Evolutionary conservation across 345 rosid species (phyloP).

Genomic region (Lumnitzera racemosa): DNA sequence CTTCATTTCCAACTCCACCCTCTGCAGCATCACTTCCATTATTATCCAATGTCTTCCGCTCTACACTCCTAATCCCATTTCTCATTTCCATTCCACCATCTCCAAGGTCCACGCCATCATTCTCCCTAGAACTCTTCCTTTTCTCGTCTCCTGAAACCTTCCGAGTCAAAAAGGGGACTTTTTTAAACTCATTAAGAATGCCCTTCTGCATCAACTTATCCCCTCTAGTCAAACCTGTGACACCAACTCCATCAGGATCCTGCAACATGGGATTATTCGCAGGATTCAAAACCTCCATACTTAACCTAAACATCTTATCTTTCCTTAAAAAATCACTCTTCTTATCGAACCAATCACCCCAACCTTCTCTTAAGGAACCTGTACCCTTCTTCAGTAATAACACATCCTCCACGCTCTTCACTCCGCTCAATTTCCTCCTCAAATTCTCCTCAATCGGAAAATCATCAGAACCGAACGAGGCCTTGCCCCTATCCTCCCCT

Average conservation of each 20-base stretch:
- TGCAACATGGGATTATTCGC: slow-evolving; percentile 77
- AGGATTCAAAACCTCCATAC: slow-evolving; percentile 73
- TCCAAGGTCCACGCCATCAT: slow-evolving; percentile 6
- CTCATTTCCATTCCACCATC: slow-evolving; percentile 7
- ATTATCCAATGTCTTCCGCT: slow-evolving; percentile 45
- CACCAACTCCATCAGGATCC: slow-evolving; percentile 83
- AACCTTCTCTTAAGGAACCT: slow-evolving; percentile 67
- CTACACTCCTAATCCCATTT: slow-evolving; percentile 36
- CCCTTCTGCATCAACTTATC: slow-evolving; percentile 65
- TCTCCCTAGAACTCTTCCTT: slow-evolving; percentile 9
- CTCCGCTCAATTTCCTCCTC: slow-evolving; percentile 60
- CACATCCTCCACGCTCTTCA: slow-evolving; percentile 60
- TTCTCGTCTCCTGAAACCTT: slow-evolving; percentile 31
- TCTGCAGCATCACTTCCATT: slow-evolving; percentile 9
- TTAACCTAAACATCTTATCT: slow-evolving; percentile 79
- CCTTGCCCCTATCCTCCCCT: slow-evolving; percentile 24
- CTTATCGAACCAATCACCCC: slow-evolving; percentile 98
- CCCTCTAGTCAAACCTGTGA: slow-evolving; percentile 64
- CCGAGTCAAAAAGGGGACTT: slow-evolving; percentile 52
- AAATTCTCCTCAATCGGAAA: slow-evolving; percentile 65
- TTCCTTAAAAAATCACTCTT: slow-evolving; percentile 79
- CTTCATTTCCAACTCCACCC: slow-evolving; percentile 3
- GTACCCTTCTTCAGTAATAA: slow-evolving; percentile 54
- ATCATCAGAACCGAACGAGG: slow-evolving; percentile 74
- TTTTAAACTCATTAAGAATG: slow-evolving; percentile 59